Evolutionary conservation across 176 grass and related monocot genomes (phyloP).

Genomic region (Bolboschoenus planiculmis): DNA sequence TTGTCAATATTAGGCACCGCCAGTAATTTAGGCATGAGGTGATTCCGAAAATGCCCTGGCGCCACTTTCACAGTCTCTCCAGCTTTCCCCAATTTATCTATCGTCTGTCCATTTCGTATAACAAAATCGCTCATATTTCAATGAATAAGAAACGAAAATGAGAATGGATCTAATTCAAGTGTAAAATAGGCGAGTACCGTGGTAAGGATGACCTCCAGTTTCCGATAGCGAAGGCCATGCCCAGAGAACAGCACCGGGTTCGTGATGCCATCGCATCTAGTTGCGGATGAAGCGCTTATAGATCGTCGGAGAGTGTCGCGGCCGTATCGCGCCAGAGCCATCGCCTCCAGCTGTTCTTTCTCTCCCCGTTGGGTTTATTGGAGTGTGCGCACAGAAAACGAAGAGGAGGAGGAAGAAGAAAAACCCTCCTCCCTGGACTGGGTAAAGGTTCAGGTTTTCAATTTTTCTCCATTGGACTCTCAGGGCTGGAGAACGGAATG

Average conservation of each 20-base stretch:
- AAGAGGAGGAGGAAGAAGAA: not conserved
- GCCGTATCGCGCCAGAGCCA: slow-evolving; percentile 46
- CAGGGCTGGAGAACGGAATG: too few relatives aligned
- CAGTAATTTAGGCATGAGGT: slow-evolving; percentile 84
- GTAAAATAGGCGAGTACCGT: slow-evolving; percentile 41
- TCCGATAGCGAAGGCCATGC: slow-evolving; percentile 69
- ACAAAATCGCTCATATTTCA: not conserved
- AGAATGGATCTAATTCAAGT: not conserved
- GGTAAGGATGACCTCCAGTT: slow-evolving; percentile 94
- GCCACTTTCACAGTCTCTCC: slow-evolving; percentile 87
- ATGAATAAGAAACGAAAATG: not conserved
- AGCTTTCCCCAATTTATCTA: slow-evolving; percentile 82
- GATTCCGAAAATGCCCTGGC: slow-evolving; percentile 84
- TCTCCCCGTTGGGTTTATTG: not conserved
- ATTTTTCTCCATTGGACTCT: not conserved
- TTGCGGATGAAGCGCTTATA: not conserved
- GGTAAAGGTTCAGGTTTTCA: not conserved
- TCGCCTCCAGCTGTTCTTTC: slow-evolving; percentile 8
- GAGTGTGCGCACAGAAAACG: not conserved
- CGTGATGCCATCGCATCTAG: slow-evolving; percentile 7
- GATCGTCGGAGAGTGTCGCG: slow-evolving; percentile 28
- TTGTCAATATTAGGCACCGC: slow-evolving; percentile 93
- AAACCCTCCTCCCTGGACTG: not conserved
- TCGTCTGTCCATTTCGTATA: slow-evolving; percentile 37
- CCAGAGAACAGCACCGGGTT: slow-evolving; percentile 63